Evolutionary conservation across 106 monocot genomes (phyloP), one percentile per base, ranked within the genome.

Genomic region (Platanthera guangdongensis): DNA sequence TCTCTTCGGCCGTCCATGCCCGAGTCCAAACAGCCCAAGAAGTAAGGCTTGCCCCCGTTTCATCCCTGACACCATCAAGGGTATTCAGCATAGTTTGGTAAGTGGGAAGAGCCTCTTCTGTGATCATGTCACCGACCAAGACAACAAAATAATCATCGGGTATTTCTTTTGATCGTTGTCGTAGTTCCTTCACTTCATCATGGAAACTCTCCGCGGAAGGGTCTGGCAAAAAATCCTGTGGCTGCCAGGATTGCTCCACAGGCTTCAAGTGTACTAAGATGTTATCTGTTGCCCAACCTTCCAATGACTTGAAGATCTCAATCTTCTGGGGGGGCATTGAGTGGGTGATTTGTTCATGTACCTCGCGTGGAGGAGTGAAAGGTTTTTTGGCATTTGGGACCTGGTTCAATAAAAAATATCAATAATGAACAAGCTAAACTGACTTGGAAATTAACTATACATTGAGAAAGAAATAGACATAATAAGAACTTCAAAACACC

Each of bases 1-100:
- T 81, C 54, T 81, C 81, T 53, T 81, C 81, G 25, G 81, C 76
- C 18, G 81, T 81, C 81, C 81, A 81, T 11, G 76, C 81, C 48
- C 81, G 50, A 46, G 76, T 81, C 81, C 81, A 81, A 10, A 81
- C 49, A 16, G 76, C 81, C 81, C 81, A 81, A 47, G 81, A 57
- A 52, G 76, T 81, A 7, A 50, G 70, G 70, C 81, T 76, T 14
- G 81, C 81, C 10, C 81, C 81, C 9, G 81, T 81, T 19, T 81
- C 81, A 69, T 78, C 77, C 50, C 77, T n/a, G 21, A 78, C 77
- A 2, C 77, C 68, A 52, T 78, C 77, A 15, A 78, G 68, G 28
- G 52, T 68, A 45, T 78, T 78, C 2, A 78, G 49, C 68, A 78
- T 69, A 8, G 77, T 78, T 39, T 78, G 77, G 52, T 78, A 78